Conservation (phyloP, 352 stramenopile genomes). For the Pythium dissimile region DNA sequence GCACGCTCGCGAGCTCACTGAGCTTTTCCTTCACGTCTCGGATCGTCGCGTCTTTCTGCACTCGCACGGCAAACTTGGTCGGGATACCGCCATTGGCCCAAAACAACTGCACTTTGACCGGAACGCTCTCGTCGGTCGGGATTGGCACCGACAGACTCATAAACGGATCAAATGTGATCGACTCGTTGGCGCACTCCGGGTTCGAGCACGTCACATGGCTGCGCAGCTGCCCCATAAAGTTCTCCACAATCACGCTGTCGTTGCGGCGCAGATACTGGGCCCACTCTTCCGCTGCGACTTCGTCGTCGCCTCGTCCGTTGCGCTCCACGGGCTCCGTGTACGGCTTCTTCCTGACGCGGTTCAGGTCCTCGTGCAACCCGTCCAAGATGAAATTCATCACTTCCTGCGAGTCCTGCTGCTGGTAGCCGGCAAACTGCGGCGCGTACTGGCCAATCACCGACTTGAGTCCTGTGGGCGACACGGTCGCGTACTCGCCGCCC, state of each 20-base stretch:
- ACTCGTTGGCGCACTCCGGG: conserved; percentile 68
- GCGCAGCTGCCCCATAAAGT: conserved; percentile 88
- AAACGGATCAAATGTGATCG: conserved; percentile 88
- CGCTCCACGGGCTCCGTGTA: conserved; percentile 69
- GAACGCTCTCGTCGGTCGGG: conserved; percentile 54
- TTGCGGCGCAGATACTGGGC: conserved; percentile 88
- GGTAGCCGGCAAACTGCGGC: conserved; percentile 86
- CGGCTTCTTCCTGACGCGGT: conserved; percentile 81
- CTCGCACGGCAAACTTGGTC: conserved; percentile 63
- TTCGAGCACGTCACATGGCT: conserved; percentile 86
- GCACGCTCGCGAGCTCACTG: conserved; percentile 41
- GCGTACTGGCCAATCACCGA: conserved; percentile 82
- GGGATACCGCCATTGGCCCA: conserved; percentile 69
- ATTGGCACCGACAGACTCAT: conserved; percentile 89
- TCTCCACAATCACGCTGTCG: conserved; percentile 89
- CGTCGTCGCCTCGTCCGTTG: conserved; percentile 60
- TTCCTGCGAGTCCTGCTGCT: conserved; percentile 92
- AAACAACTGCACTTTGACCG: conserved; percentile 65
- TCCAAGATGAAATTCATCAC: conserved; percentile 92
- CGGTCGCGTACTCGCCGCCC: conserved; percentile 84
- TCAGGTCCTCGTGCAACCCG: conserved; percentile 91
- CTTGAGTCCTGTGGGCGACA: conserved; percentile 78
- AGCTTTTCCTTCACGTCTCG: conserved; percentile 61
- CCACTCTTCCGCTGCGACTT: conserved; percentile 79
- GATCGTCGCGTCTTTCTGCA: conserved; percentile 54